These are phyloP conservation scores for Boechera retrofracta DNA, from an alignment of 345 rosid genomes.

Conservation along the genomic window DNA sequence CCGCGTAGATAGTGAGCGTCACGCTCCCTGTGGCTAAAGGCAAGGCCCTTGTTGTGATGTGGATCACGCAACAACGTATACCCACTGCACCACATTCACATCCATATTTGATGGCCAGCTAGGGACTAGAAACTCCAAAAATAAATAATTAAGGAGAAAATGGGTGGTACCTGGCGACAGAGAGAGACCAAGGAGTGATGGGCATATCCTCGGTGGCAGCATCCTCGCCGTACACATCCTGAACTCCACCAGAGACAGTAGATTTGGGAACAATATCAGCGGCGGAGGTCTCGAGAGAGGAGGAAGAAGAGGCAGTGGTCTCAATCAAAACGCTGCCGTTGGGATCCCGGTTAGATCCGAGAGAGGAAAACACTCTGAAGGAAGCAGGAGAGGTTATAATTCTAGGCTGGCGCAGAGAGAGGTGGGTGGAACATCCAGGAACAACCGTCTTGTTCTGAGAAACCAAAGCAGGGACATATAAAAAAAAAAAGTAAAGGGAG, in stretches of 20 bases:
- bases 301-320: conserved; percentile 42
- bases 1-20: conserved; percentile 91
- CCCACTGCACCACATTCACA: conserved; percentile 59
- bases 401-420: conserved; percentile 50
- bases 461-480: not conserved
- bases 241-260: conserved; percentile 60
- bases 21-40: conserved; percentile 81
- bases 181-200: conserved; percentile 82
- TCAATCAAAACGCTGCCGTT: conserved; percentile 57
- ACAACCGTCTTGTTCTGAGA: conserved; percentile 57
- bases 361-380: conserved; percentile 49
- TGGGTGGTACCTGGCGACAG: conserved; percentile 74
- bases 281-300: conserved; percentile 49
- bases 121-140: not conserved
- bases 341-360: conserved; percentile 50
- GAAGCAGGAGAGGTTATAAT: conserved; percentile 42
- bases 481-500: not conserved
- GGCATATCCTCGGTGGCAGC: conserved; percentile 72
- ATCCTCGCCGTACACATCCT: conserved; percentile 73
- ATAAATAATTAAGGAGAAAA: not conserved
- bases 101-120: not conserved
- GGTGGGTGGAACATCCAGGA: conserved; percentile 50
- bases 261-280: conserved; percentile 55
- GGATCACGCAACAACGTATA: conserved; percentile 96
- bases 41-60: conserved; percentile 96